phyloP scores from a whole-genome alignment of 768 basidiomycete species.

The Boletus reticuloceps region DNA sequence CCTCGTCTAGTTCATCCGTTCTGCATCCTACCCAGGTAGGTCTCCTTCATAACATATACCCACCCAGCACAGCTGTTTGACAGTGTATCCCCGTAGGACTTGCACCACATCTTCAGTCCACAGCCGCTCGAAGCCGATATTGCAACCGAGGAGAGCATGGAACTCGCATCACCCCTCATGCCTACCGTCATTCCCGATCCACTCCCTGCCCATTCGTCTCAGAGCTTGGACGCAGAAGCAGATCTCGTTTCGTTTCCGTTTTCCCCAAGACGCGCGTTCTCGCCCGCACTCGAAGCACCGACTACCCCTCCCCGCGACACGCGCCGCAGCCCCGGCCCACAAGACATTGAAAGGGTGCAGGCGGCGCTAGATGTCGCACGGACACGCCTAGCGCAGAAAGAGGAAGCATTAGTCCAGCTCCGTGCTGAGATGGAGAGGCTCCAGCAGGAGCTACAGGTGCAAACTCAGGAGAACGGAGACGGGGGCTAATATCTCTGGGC shows the following conservation, averaged over 20 bases:
- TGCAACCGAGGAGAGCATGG: conserved; percentile 47
- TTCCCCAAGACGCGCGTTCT: conserved; percentile 20
- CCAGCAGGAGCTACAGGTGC: conserved; percentile 7
- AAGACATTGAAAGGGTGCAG: conserved; percentile 23
- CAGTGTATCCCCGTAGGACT: conserved; percentile 2
- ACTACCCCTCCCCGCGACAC: not conserved
- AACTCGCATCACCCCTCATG: conserved; percentile 49
- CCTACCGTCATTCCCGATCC: conserved; percentile 29
- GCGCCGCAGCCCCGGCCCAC: conserved; percentile 6
- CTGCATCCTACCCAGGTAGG: conserved; percentile 3
- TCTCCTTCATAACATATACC: not conserved
- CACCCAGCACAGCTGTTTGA: not conserved
- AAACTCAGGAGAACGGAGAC: not conserved
- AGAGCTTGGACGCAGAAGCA: not conserved
- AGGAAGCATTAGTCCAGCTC: conserved; percentile 19
- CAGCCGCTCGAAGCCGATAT: conserved; percentile 32
- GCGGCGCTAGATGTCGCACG: conserved; percentile 20
- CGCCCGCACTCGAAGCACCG: conserved; percentile 3
- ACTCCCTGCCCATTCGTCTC: not conserved
- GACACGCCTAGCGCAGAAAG: conserved; percentile 21
- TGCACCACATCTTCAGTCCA: conserved; percentile 2
- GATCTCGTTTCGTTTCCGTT: conserved; percentile 19
- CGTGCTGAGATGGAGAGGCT: conserved; percentile 22
- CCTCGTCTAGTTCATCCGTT: conserved; percentile 1
- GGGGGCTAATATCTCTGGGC: not conserved